These are phyloP conservation scores for Wickerhamiella lipophila DNA, from an alignment of 805 yeast species.

Conservation along the genomic window DNA sequence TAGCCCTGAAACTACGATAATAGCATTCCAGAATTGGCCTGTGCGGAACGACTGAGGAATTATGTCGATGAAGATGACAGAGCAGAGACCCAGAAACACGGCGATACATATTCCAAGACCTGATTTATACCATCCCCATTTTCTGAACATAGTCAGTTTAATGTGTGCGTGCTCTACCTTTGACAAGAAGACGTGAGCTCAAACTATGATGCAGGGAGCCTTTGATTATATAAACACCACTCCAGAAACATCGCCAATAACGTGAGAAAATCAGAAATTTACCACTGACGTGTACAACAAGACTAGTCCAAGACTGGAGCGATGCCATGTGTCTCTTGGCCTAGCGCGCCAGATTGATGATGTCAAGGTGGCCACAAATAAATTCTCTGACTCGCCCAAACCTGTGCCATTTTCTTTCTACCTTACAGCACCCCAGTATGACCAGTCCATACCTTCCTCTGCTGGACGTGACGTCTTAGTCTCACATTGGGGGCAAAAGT, in stretches of 20 bases:
- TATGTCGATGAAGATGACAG: constrained; percentile 58
- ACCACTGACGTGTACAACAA: neutral
- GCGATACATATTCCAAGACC: neutral
- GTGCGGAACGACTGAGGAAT: constrained; percentile 49
- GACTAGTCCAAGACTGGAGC: neutral
- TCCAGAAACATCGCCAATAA: too few relatives aligned
- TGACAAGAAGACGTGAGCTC: too few relatives aligned
- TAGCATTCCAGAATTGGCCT: constrained; percentile 62
- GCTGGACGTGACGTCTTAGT: too few relatives aligned
- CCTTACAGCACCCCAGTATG: too few relatives aligned
- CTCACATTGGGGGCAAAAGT: too few relatives aligned
- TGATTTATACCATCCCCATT: neutral
- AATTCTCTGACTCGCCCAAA: too few relatives aligned
- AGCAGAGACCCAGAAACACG: neutral
- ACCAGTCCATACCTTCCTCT: too few relatives aligned
- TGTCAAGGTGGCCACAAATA: neutral
- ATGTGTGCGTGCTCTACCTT: too few relatives aligned
- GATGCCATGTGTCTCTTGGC: neutral
- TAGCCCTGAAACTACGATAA: constrained; percentile 64
- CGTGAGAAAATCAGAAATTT: too few relatives aligned
- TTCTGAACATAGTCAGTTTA: neutral
- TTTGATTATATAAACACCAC: too few relatives aligned
- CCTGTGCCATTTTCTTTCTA: too few relatives aligned
- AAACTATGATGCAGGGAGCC: too few relatives aligned
- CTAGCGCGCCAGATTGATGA: neutral